Evolutionary conservation across 2,329 filamentous ascomycete species (phyloP).

Genomic region (Aspergillus proliferans): DNA sequence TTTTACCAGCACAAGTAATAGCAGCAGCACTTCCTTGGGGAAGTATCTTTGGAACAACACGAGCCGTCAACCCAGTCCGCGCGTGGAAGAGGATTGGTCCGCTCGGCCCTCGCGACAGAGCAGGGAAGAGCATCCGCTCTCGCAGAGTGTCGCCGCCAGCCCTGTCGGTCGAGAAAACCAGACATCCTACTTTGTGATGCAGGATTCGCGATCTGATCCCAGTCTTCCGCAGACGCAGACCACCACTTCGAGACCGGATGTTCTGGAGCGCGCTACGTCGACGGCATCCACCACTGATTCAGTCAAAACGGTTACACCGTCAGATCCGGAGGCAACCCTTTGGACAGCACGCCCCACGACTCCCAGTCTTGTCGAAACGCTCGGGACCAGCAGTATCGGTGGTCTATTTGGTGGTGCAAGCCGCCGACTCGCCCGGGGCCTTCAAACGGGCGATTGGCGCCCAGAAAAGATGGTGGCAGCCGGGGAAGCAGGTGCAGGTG

Average conservation of each 20-base stretch:
- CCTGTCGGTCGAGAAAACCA: conserved; percentile 46
- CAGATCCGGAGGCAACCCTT: conserved; percentile 18
- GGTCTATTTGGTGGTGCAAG: conserved; percentile 37
- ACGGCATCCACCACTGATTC: conserved; percentile 43
- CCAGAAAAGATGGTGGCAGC: conserved; percentile 25
- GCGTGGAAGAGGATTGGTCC: conserved; percentile 52
- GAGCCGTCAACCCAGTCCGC: conserved; percentile 50
- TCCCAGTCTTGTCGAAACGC: conserved; percentile 23
- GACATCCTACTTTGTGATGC: conserved; percentile 32
- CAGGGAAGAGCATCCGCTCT: conserved; percentile 62
- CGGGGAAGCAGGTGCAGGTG: conserved; percentile 27
- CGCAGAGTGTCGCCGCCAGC: conserved; percentile 66
- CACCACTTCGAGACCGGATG: conserved; percentile 29
- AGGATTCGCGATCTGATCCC: conserved; percentile 12
- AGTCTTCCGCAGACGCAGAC: conserved; percentile 6
- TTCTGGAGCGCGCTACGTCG: conserved; percentile 36
- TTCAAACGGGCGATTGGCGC: conserved; percentile 33
- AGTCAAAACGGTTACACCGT: conserved; percentile 38
- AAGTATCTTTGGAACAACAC: conserved; percentile 43
- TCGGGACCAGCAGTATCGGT: conserved; percentile 28
- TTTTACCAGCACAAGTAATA: conserved; percentile 50
- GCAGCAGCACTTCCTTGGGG: conserved; percentile 50
- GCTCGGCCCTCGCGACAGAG: conserved; percentile 45
- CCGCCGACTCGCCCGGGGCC: conserved; percentile 28
- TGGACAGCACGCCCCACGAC: conserved; percentile 19